These are phyloP conservation scores for Mycena floridula DNA, from an alignment of 768 basidiomycete species.

Conservation along the genomic window DNA sequence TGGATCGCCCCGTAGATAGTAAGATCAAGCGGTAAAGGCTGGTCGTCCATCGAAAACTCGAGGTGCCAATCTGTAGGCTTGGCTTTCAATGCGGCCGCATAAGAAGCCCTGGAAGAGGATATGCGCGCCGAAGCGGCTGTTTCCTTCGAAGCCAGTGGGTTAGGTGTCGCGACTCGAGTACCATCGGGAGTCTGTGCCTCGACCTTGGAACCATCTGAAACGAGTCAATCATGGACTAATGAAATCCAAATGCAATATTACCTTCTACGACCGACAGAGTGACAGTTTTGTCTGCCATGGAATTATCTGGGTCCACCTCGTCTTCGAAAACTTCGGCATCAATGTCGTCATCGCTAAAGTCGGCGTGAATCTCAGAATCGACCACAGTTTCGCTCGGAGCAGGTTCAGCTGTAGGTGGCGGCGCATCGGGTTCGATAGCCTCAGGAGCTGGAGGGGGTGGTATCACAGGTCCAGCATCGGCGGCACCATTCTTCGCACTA, in stretches of 20 bases:
- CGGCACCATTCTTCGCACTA: slow-evolving; percentile 54
- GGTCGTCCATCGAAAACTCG: slow-evolving; percentile 91
- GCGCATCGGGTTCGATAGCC: slow-evolving; percentile 18
- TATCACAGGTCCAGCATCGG: neutral
- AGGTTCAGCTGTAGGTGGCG: slow-evolving; percentile 29
- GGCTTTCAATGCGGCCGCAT: slow-evolving; percentile 89
- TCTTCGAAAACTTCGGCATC: slow-evolving; percentile 89
- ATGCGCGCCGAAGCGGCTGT: slow-evolving; percentile 24
- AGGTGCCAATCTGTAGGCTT: slow-evolving; percentile 97
- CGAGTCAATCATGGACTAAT: slow-evolving; percentile 6
- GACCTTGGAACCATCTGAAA: slow-evolving; percentile 83
- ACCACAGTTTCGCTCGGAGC: slow-evolving; percentile 52
- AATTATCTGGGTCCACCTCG: slow-evolving; percentile 70
- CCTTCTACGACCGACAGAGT: slow-evolving; percentile 79
- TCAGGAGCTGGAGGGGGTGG: slow-evolving; percentile 10
- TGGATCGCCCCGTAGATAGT: slow-evolving; percentile 97
- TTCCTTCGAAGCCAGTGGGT: slow-evolving; percentile 36
- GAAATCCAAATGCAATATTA: slow-evolving; percentile 20
- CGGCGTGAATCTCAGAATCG: slow-evolving; percentile 61
- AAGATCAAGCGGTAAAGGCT: slow-evolving; percentile 74
- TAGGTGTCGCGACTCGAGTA: slow-evolving; percentile 88
- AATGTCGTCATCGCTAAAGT: slow-evolving; percentile 82
- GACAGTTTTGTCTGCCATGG: slow-evolving; percentile 76
- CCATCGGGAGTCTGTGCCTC: slow-evolving; percentile 97
- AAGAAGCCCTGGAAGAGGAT: slow-evolving; percentile 52